These are phyloP conservation scores for Chalciporus sphaerocephalus DNA, from an alignment of 768 basidiomycete species.

Conservation along the genomic window DNA sequence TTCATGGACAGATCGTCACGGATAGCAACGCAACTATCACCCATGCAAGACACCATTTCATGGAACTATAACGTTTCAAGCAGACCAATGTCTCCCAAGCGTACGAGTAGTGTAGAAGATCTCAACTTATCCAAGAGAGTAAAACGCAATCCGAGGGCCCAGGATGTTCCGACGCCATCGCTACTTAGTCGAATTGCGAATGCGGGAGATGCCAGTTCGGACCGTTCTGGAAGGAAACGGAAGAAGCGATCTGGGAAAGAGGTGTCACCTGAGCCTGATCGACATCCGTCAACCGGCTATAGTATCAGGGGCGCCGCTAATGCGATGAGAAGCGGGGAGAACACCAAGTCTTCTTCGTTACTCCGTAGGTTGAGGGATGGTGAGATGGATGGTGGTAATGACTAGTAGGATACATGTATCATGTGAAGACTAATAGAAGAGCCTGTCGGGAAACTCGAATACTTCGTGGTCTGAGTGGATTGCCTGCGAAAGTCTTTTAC, in stretches of 20 bases:
- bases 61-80: slow-evolving; percentile 6
- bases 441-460: not conserved
- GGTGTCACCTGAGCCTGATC: slow-evolving; percentile 28
- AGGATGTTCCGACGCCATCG: slow-evolving; percentile 33
- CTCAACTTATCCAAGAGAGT: slow-evolving; percentile 35
- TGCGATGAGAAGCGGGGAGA: slow-evolving; percentile 20
- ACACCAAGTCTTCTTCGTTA: slow-evolving; percentile 24
- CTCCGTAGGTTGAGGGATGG: slow-evolving; percentile 34
- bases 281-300: slow-evolving; percentile 39
- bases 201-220: slow-evolving; percentile 15
- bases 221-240: slow-evolving; percentile 18
- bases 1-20: slow-evolving; percentile 11
- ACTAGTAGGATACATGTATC: slow-evolving; percentile 20
- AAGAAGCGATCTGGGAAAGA: slow-evolving; percentile 20
- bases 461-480: not conserved
- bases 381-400: slow-evolving; percentile 26
- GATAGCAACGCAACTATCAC: slow-evolving; percentile 8
- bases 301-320: slow-evolving; percentile 55
- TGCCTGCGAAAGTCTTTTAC: too few relatives aligned
- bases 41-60: slow-evolving; percentile 10
- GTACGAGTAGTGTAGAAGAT: slow-evolving; percentile 27
- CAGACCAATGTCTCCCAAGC: slow-evolving; percentile 21
- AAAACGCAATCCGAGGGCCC: slow-evolving; percentile 25
- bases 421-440: slow-evolving; percentile 12
- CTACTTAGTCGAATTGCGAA: slow-evolving; percentile 42